A percentile compares a stretch with the other conserved stretches of the same genome.
Conservation (phyloP, 352 stramenopile species). For the Pythium phragmitis region DNA sequence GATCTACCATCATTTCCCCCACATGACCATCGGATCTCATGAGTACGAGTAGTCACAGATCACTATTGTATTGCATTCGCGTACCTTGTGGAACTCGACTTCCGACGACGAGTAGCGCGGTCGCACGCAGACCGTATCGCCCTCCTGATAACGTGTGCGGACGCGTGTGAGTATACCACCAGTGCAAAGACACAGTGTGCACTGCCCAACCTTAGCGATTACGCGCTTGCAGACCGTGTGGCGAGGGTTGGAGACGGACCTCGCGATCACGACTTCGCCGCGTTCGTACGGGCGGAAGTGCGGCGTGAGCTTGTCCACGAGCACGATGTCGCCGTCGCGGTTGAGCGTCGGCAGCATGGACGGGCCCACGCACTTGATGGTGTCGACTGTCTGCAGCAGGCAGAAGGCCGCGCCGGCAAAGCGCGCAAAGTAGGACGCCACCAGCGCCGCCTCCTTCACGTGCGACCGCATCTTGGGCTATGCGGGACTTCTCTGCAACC, state of each 20-base stretch:
- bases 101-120: constrained; percentile 69
- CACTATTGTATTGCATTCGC: background rate
- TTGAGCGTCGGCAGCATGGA: constrained; percentile 92
- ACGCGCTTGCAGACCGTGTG: constrained; percentile 91
- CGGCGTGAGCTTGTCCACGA: constrained; percentile 88
- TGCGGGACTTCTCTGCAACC: background rate
- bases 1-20: constrained; percentile 32
- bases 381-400: constrained; percentile 65
- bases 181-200: background rate
- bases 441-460: constrained; percentile 38
- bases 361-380: constrained; percentile 86
- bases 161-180: background rate
- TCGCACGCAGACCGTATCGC: constrained; percentile 75
- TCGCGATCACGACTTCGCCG: constrained; percentile 88
- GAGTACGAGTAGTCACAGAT: background rate
- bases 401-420: constrained; percentile 77
- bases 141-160: constrained; percentile 36
- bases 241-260: constrained; percentile 79
- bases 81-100: constrained; percentile 74
- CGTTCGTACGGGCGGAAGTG: constrained; percentile 56
- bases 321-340: constrained; percentile 86
- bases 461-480: background rate
- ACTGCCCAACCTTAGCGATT: constrained; percentile 48
- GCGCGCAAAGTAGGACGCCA: constrained; percentile 68
- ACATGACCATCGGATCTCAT: background rate